Percentiles rank a stretch among this genome's conserved stretches.
phyloP scores from a whole-genome alignment of 2,329 filamentous ascomycete species.

The Penicillium fuscoglaucum region DNA sequence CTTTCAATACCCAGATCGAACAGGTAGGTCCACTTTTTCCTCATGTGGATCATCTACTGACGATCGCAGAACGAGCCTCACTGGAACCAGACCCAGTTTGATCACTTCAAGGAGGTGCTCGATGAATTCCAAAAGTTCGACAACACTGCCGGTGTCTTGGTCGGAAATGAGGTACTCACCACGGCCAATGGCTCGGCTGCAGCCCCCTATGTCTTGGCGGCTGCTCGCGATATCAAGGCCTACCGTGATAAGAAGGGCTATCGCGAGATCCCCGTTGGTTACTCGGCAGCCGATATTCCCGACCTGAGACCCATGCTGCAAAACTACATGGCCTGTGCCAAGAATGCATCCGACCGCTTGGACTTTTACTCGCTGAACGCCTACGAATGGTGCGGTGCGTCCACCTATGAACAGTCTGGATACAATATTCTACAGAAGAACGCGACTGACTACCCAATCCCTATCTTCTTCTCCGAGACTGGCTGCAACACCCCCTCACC shows the following conservation, averaged over 20 bases:
- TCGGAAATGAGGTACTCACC: constrained; percentile 79
- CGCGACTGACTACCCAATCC: constrained; percentile 71
- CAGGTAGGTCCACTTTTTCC: constrained; percentile 31
- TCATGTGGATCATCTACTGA: constrained; percentile 7
- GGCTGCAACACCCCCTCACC: constrained; percentile 66
- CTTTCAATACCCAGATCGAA: constrained; percentile 47
- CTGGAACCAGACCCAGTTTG: constrained; percentile 73
- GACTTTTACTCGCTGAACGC: constrained; percentile 87
- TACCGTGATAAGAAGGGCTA: constrained; percentile 75
- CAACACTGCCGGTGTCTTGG: constrained; percentile 80
- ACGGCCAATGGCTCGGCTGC: constrained; percentile 56
- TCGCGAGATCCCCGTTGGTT: constrained; percentile 79
- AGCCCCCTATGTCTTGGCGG: constrained; percentile 81
- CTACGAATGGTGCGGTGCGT: constrained; percentile 72
- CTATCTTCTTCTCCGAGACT: constrained; percentile 87
- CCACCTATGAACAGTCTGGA: constrained; percentile 62
- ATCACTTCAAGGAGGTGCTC: constrained; percentile 69
- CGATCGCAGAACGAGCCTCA: constrained; percentile 54
- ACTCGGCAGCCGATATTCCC: constrained; percentile 82
- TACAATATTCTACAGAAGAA: constrained; percentile 69
- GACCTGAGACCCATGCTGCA: constrained; percentile 65
- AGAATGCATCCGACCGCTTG: constrained; percentile 64
- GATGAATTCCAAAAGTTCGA: constrained; percentile 75
- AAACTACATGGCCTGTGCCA: constrained; percentile 76
- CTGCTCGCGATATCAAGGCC: constrained; percentile 76